Base-by-base conservation (phyloP, 2,329 filamentous ascomycete species). In the Hortaea werneckii region DNA sequence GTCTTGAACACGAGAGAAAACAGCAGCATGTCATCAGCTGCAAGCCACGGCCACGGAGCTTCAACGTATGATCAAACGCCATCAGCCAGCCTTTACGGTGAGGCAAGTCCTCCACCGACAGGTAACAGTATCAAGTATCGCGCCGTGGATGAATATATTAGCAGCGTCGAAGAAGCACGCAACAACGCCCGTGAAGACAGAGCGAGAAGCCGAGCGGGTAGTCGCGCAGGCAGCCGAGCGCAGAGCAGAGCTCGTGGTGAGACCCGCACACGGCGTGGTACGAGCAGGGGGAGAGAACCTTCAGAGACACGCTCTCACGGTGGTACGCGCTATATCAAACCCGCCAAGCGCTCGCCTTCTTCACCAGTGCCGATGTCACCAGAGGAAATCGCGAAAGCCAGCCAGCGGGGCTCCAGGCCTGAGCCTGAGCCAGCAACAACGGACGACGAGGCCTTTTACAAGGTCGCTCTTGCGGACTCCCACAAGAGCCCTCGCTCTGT, bases 321-420 rank as follows among this genome's bases (percentile, higher is more conserved):
- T 20, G 26, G 76, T 9, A 74, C 77, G 39, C 77, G 82, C 26
- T 83, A 81, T 52, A 87, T 83, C 51, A 83, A 80, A 59, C 79
- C 84, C 12, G 78, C 81, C 9, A 94, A 95, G 66, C 77, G 85
- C 20, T 95, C 90, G 1, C 90, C 90, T 1, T 94, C 87, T 2
- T 95, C 90, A 0, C 90, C 90, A 0, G 77, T 95, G 2, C 87
- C 89, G 3, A 95, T 95, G 89, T 94, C 89, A 3, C 88, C 88
- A 0, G 87, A 95, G 56, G 88, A 95, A 57, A 66, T 70, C 12
- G 67, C 66, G 3, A 58, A 57, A 29, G 57, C 70, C 9, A 42
- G 62, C 62, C 63, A 86, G 49, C n/a, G 27, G 6, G n/a, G 28
- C 5, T 37, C 40, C 30, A 59, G 67, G 42, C 59, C 62, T 38